These are phyloP conservation scores for Zymoseptoria passerinii DNA, from an alignment of 2,329 filamentous ascomycete species.

Conservation along the genomic window DNA sequence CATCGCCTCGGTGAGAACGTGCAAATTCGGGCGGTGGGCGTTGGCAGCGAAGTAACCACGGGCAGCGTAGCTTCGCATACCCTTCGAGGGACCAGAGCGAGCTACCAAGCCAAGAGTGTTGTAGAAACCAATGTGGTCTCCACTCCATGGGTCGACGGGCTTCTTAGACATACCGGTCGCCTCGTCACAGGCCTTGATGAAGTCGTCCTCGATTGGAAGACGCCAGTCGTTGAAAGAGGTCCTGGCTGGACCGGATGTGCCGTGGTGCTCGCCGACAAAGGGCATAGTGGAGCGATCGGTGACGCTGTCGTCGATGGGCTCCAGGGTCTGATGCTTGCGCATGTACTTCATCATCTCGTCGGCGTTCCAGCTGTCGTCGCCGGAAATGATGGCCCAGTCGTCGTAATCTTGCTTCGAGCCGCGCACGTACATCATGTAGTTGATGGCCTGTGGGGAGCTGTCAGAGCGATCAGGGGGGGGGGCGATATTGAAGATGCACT, in stretches of 20 bases:
- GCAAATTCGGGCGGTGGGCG: conserved; percentile 24
- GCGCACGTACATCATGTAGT: conserved; percentile 32
- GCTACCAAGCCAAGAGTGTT: conserved; percentile 12
- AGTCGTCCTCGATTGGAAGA: conserved; percentile 30
- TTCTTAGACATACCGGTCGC: conserved; percentile 30
- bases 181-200: conserved; percentile 30
- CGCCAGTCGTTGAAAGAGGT: conserved; percentile 31
- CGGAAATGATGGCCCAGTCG: conserved; percentile 36
- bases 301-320: conserved; percentile 25
- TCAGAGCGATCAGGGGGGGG: background rate
- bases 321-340: conserved; percentile 32
- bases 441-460: conserved; percentile 22
- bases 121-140: conserved; percentile 28
- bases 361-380: conserved; percentile 41
- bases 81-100: conserved; percentile 24
- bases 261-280: conserved; percentile 29
- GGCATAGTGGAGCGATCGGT: conserved; percentile 24
- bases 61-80: conserved; percentile 30
- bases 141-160: conserved; percentile 30
- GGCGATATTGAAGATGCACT: background rate
- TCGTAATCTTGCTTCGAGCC: conserved; percentile 41
- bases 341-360: conserved; percentile 40
- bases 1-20: conserved; percentile 34
- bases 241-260: conserved; percentile 28
- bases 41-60: conserved; percentile 29